Base-by-base conservation (phyloP, 139 green algal genomes). In the Mesotaenium endlicherianum region DNA sequence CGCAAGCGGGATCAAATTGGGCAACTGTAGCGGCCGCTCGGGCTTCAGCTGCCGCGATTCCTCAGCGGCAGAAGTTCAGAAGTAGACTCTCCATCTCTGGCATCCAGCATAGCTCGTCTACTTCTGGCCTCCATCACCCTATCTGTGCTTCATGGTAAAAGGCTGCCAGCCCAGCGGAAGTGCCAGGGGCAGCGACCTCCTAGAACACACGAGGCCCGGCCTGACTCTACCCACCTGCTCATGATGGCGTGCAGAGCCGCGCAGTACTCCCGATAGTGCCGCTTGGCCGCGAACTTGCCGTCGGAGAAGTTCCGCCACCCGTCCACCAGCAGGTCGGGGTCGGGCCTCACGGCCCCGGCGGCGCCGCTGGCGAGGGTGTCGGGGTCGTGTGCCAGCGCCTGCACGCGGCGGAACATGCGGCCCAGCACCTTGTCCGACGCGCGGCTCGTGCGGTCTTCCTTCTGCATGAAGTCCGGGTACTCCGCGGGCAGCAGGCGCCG, bases 401-500 rank as follows among this genome's bases (percentile, higher is more conserved):
- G 43, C 55, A 71, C 80, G 3, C 67, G 17, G 0, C 81, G 77
- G 74, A 84, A 87, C 17, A 87, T 38, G 1, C 36, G 50, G 6
- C 81, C 81, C 55, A 87, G 74, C 17, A 75, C 5, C 50, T 87
- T 87, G 44, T 3, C 30, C 0, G 81, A 83, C 31, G 50, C 36
- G 58, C 75, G 77, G 2, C 20, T 84, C 11, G 39, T 11, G 39
- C 70, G 14, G 1, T 69, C n/a, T 57, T 88, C 82, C 44, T 88
- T 88, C 53, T 81, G 45, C 86, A 90, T 90, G 60, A 85, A 90
- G 75, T 85, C 72, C 11, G 86, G 86, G 68, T 86, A 90, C 2
- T 53, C 26, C 4, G 14, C n/a, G 20, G 58, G 38, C 3, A 16
- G 38, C 26, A 88, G 44, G 2, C 50, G 40, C 58, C 14, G 36